Base-by-base conservation (phyloP, 73 alveolate genomes). In the Paramecium tetraurelia region DNA sequence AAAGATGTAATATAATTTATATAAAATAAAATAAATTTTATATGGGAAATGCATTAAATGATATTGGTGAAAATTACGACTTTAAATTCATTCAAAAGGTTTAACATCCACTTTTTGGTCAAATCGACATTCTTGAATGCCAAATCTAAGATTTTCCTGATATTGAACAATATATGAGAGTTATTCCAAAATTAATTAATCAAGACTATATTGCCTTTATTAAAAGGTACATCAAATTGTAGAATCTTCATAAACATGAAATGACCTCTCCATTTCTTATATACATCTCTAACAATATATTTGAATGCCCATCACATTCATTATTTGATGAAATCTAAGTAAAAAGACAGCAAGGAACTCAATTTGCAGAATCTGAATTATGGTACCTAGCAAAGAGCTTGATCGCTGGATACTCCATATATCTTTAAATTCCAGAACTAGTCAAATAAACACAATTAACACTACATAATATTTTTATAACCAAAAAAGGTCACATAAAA, bases 1-100 rank as follows among this genome's bases (percentile, higher is more conserved):
- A 40, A 40, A 7, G 10, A 0, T 40, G 48, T 40, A 40, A 40
- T 7, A 40, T 40, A 40, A 40, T 2, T 59, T 59, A 59, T 59
- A 59, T 24, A 21, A 59, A 24, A 21, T 31, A 31, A 63, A 63
- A 63, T 63, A 63, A 63, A 63, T 63, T 24, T 63, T 63, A 63
- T 63, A 63, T 63, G 44, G 84, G 84, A 33, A 63, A 63, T 53
- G 46, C 84, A 63, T 33, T 59, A 24, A 59, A 59, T 59, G 77
- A 59, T 21, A 59, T 59, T 59, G 77, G 77, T 11, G 86, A 71
- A 6, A 36, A 36, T 71, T 29, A 29, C 14, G 86, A 71, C 6
- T 71, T 71, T 12, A 24, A 71, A 33, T 33, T 71, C 21, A 27
- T 71, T 10, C n/a, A 71, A 29, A 33, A 29, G 9, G 24, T 71